These are phyloP conservation scores for Allodekkera sacchari DNA, from an alignment of 805 yeast genomes.

Conservation along the genomic window DNA sequence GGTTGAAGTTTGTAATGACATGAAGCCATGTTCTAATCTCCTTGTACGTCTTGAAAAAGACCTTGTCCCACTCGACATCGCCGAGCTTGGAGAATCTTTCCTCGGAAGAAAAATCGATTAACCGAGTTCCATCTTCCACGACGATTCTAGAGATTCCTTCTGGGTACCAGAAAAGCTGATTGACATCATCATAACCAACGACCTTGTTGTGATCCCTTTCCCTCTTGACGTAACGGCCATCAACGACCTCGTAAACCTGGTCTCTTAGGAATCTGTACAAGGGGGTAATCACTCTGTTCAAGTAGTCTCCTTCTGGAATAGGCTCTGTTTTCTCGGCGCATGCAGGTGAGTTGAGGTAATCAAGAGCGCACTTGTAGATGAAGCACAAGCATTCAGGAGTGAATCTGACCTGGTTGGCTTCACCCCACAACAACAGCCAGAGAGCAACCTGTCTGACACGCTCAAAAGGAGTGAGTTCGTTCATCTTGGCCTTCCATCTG, in stretches of 20 bases:
- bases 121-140: slow-evolving; percentile 85
- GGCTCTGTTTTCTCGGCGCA: slow-evolving; percentile 84
- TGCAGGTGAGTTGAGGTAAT: slow-evolving; percentile 79
- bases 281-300: slow-evolving; percentile 90
- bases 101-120: slow-evolving; percentile 81
- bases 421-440: slow-evolving; percentile 79
- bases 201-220: slow-evolving; percentile 76
- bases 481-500: slow-evolving; percentile 82
- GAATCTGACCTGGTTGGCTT: slow-evolving; percentile 90
- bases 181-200: slow-evolving; percentile 95
- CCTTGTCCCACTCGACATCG: slow-evolving; percentile 86
- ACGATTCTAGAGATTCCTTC: slow-evolving; percentile 94
- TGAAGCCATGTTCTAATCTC: slow-evolving; percentile 98
- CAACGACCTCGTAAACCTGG: slow-evolving; percentile 73
- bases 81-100: slow-evolving; percentile 88
- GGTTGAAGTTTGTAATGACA: slow-evolving; percentile 87
- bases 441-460: slow-evolving; percentile 73
- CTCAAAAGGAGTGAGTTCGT: slow-evolving; percentile 61
- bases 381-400: slow-evolving; percentile 85
- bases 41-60: slow-evolving; percentile 90
- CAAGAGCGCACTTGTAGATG: slow-evolving; percentile 90
- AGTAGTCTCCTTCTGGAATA: slow-evolving; percentile 83
- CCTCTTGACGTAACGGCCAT: slow-evolving; percentile 77
- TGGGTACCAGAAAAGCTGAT: slow-evolving; percentile 98
- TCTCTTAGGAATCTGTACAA: slow-evolving; percentile 70